phyloP scores from a whole-genome alignment of 768 basidiomycete species.

The Podaxis carcinomalis region DNA sequence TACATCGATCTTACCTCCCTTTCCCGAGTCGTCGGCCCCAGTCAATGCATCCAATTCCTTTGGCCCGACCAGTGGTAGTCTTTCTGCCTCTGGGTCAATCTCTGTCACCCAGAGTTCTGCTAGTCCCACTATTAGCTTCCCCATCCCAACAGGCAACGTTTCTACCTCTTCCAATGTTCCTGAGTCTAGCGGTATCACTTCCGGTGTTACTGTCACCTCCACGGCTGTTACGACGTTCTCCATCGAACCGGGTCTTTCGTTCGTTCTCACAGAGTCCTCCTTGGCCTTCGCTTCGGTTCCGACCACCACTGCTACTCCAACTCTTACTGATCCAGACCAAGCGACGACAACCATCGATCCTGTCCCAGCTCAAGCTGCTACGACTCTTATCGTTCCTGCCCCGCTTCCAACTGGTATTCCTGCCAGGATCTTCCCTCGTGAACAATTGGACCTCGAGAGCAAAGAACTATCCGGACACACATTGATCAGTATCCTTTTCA shows the following conservation, averaged over 20 bases:
- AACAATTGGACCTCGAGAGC: constrained; percentile 18
- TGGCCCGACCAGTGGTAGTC: neutral
- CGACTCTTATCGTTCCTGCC: constrained; percentile 23
- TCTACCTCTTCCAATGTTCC: neutral
- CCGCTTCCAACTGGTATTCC: constrained; percentile 60
- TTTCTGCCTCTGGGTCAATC: neutral
- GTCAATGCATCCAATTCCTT: neutral
- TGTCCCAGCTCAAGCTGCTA: constrained; percentile 11
- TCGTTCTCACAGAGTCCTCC: constrained; percentile 39
- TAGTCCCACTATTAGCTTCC: constrained; percentile 16
- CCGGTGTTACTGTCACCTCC: constrained; percentile 10
- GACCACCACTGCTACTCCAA: constrained; percentile 20
- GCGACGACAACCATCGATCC: constrained; percentile 29
- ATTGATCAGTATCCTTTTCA: constrained; percentile 65
- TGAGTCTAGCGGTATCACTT: neutral
- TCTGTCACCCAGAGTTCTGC: neutral
- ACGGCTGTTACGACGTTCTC: constrained; percentile 22
- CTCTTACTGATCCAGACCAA: constrained; percentile 41
- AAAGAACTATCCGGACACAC: constrained; percentile 33
- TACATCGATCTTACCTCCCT: neutral
- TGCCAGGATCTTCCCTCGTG: constrained; percentile 49
- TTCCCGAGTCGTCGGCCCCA: neutral
- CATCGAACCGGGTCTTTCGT: constrained; percentile 37
- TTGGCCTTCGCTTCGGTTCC: constrained; percentile 34
- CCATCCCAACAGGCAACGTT: constrained; percentile 10